These are phyloP conservation scores for Claviceps paspali DNA, from an alignment of 2,329 filamentous ascomycete genomes.

Conservation along the genomic window DNA sequence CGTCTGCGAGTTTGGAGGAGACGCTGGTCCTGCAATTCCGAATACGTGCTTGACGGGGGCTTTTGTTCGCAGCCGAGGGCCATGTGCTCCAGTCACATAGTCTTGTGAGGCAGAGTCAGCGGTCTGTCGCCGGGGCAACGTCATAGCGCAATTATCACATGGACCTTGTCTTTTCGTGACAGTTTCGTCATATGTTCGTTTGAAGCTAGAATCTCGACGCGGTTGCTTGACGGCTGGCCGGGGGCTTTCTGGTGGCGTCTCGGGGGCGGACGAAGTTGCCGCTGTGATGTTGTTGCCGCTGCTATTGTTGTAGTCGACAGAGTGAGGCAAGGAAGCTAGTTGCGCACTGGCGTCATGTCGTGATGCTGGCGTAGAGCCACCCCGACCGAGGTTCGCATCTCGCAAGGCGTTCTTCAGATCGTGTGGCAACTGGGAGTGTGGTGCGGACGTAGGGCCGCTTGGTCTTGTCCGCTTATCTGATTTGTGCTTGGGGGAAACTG, in stretches of 20 bases:
- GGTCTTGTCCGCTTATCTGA: constrained; percentile 24
- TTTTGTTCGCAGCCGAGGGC: constrained; percentile 44
- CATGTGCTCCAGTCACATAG: constrained; percentile 24
- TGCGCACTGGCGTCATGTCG: constrained; percentile 29
- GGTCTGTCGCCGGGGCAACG: constrained; percentile 32
- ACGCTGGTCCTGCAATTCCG: constrained; percentile 28
- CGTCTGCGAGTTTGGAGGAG: constrained; percentile 36
- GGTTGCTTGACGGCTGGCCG: constrained; percentile 24
- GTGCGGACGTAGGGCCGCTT: constrained; percentile 20
- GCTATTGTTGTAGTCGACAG: constrained; percentile 11
- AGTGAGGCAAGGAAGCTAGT: constrained; percentile 26
- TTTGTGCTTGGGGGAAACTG: constrained; percentile 8
- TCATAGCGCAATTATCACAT: constrained; percentile 55
- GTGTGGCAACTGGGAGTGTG: constrained; percentile 19
- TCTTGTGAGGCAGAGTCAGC: constrained; percentile 12
- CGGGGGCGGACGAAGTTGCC: constrained; percentile 26
- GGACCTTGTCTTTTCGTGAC: constrained; percentile 47
- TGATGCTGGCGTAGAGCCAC: constrained; percentile 26
- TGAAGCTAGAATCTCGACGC: constrained; percentile 43
- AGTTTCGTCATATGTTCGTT: constrained; percentile 49
- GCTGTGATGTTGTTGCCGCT: constrained; percentile 7
- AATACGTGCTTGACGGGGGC: constrained; percentile 45
- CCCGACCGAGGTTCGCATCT: constrained; percentile 30
- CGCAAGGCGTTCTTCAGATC: constrained; percentile 32
- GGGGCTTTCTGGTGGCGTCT: constrained; percentile 44